Base-by-base conservation (phyloP, 805 yeast species). In the Metschnikowia proteae region DNA sequence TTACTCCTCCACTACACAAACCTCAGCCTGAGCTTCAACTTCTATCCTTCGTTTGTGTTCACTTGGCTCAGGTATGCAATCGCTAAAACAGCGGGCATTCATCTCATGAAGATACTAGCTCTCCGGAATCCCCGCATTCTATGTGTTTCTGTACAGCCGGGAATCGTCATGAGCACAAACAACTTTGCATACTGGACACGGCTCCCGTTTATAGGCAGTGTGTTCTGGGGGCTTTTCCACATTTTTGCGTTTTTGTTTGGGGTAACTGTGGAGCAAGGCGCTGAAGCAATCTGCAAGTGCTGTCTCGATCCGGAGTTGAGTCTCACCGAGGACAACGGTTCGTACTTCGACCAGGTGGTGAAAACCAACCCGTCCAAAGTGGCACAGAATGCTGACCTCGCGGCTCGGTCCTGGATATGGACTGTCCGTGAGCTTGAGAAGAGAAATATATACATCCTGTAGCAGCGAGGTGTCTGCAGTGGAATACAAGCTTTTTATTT, bases 161-260 rank as follows among this genome's bases (percentile, higher is more conserved):
- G 96, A 0, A 76, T 87, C 54, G 88, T 87, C n/a, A 83, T 88
- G 86, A 82, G 83, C 58, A 83, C 96, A 2, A 84, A 84, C 55
- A 64, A 85, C 41, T 86, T 85, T 61, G 73, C 84, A 40, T 86
- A 85, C 61, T 85, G 90, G 83, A 86, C 92, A 2, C 68, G 88
- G 48, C 68, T 85, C 11, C 95, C 96, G 0, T 68, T 88, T 4
- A 74, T 88, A n/a, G 96, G 96, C 0, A 74, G 81, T 1, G 58
- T 84, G 32, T 86, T 86, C 56, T 83, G 91, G 88, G 65, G 84
- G 35, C 64, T 80, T 7, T 86, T 87, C 62, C 88, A 86, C 60
- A 60, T 84, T 6, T 81, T 87, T 59, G 88, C 87, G 1, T 79
- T 68, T 55, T 64, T 85, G 38, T 78, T 85, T 54, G 96, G 96